Evolutionary conservation across 225 moss, liverwort and hornwort genomes (phyloP).

Genomic region (Rhytidiadelphus loreus): DNA sequence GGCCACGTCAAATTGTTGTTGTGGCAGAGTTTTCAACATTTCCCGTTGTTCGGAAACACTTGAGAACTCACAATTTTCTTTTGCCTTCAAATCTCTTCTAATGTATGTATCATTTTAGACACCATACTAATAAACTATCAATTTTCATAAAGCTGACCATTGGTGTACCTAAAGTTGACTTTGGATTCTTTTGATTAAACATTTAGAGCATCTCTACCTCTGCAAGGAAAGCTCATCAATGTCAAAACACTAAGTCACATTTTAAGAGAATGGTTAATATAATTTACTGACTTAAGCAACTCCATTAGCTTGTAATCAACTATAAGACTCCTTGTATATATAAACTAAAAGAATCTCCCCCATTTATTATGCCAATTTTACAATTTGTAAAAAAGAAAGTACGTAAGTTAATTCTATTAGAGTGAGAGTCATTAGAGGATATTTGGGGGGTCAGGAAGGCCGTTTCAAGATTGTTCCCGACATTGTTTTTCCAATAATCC

Average conservation of each 20-base stretch:
- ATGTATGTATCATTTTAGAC: background rate
- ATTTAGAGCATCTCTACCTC: background rate
- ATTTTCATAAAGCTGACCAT: background rate
- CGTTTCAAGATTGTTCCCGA: too few species aligned
- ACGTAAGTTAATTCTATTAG: background rate
- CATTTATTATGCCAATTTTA: background rate
- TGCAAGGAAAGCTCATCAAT: rapidly evolving
- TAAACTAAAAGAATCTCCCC: background rate
- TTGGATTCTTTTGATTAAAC: background rate
- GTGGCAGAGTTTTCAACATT: too few species aligned
- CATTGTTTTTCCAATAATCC: too few species aligned
- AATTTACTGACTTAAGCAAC: rapidly evolving
- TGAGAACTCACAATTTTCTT: too few species aligned
- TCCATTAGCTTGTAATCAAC: background rate
- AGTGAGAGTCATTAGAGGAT: too few species aligned
- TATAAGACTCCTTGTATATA: background rate
- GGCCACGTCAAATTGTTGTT: too few species aligned
- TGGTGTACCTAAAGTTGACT: rapidly evolving
- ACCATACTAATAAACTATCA: background rate
- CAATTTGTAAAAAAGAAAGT: background rate
- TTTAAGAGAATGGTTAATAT: background rate
- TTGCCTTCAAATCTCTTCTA: too few species aligned
- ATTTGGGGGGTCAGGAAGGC: too few species aligned
- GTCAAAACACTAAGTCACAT: background rate
- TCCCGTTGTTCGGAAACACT: too few species aligned